Conservation (phyloP, 1,284 basidiomycete genomes). For the Rhodotorula mucilaginosa region DNA sequence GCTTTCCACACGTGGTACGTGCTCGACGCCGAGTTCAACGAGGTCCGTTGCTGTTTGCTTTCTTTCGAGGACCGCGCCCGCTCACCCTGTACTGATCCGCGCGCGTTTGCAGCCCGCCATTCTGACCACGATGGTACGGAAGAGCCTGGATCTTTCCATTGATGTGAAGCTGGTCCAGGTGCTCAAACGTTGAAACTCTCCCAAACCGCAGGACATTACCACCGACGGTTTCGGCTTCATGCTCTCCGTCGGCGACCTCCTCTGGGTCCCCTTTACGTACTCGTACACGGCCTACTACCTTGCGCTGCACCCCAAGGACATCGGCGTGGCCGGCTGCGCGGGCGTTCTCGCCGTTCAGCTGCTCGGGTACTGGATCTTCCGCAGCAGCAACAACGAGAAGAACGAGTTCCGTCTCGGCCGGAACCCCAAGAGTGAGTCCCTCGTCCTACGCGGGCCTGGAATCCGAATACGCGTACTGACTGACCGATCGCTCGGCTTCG, state of each 20-base stretch:
- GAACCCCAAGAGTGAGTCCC: conserved; percentile 75
- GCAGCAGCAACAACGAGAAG: conserved; percentile 86
- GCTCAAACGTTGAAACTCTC: too few species aligned
- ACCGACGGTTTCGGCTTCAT: conserved; percentile 99
- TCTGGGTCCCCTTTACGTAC: conserved; percentile 95
- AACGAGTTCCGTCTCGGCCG: conserved; percentile 88
- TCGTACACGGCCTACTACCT: conserved; percentile 91
- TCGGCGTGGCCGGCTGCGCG: conserved; percentile 64
- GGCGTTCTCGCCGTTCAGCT: conserved; percentile 68
- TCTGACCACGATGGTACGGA: conserved; percentile 63
- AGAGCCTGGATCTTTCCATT: too few species aligned
- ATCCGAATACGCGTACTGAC: accelerated
- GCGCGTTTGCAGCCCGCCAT: conserved; percentile 58
- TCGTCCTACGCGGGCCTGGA: not conserved
- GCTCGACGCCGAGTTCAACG: conserved; percentile 80
- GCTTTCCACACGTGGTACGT: conserved; percentile 87
- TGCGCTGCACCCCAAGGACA: conserved; percentile 77
- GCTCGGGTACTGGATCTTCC: conserved; percentile 88
- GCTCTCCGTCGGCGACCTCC: conserved; percentile 88
- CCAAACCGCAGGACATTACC: conserved; percentile 74
- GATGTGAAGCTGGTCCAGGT: too few species aligned
- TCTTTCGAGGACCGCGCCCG: not conserved
- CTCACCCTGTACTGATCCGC: not conserved
- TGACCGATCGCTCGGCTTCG: not conserved
- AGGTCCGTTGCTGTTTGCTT: conserved; percentile 57